Percentiles rank a stretch among this genome's conserved stretches.
Conservation (phyloP, 768 basidiomycete species). For the Phaeolepiota aurea region DNA sequence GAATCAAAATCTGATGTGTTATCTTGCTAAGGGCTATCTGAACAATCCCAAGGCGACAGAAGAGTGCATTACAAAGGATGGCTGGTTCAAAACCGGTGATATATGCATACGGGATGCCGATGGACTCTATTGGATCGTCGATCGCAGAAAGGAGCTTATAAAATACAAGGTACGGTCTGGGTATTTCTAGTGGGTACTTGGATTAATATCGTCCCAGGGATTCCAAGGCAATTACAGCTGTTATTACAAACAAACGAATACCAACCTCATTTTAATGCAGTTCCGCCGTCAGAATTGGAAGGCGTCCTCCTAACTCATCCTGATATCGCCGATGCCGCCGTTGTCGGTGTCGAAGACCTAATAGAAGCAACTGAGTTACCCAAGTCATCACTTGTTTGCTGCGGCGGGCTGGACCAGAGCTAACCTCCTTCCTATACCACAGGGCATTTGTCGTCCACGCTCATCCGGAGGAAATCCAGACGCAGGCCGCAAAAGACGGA, state of each 20-base stretch:
- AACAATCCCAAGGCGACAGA: constrained; percentile 64
- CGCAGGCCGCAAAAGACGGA: constrained; percentile 22
- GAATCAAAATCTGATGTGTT: not conserved
- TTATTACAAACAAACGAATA: not conserved
- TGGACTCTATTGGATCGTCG: constrained; percentile 69
- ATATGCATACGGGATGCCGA: constrained; percentile 58
- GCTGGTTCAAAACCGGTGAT: constrained; percentile 90
- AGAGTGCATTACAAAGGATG: constrained; percentile 58
- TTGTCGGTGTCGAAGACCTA: constrained; percentile 63
- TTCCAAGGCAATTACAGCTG: constrained; percentile 51
- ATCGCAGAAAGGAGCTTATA: constrained; percentile 66
- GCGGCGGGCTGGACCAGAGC: not conserved
- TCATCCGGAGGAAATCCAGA: constrained; percentile 23
- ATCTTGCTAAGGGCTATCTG: constrained; percentile 52
- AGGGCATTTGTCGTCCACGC: constrained; percentile 61
- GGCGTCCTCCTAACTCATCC: constrained; percentile 66
- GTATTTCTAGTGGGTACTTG: not conserved
- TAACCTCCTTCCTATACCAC: not conserved
- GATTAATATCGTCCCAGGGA: constrained; percentile 31
- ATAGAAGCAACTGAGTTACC: constrained; percentile 78
- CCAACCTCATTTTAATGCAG: constrained; percentile 23
- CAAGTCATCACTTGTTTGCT: constrained; percentile 27
- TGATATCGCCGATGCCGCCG: constrained; percentile 70
- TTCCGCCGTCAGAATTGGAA: constrained; percentile 84
- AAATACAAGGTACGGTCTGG: constrained; percentile 50